A percentile compares a stretch with the other conserved stretches of the same genome.
Conservation (phyloP, 305 asterid species). For the Nicotiana rustica region DNA sequence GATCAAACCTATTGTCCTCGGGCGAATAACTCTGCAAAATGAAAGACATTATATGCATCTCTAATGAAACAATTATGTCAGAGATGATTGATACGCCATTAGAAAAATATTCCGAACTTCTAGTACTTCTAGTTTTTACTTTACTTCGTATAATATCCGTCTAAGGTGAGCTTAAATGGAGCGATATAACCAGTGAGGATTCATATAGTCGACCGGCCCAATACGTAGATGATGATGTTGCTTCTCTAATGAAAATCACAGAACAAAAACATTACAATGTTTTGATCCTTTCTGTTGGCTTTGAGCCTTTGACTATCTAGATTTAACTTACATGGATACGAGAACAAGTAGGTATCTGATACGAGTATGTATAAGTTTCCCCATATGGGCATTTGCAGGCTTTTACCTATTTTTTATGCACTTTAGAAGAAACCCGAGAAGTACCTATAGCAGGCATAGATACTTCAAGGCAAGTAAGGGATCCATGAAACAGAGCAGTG, state of each 20-base stretch:
- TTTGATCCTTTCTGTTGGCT: neutral
- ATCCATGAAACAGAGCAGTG: neutral
- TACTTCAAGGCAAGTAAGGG: neutral
- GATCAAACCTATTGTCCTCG: slow-evolving; percentile 93
- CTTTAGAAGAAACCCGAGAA: neutral
- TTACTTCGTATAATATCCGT: neutral
- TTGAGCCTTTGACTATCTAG: neutral
- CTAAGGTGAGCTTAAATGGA: slow-evolving; percentile 13
- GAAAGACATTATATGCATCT: neutral
- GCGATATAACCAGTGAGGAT: neutral
- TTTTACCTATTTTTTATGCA: neutral
- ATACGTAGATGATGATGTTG: neutral
- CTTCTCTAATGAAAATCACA: neutral
- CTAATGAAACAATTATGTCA: neutral
- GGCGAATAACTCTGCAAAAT: slow-evolving; percentile 86
- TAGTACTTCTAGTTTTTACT: neutral
- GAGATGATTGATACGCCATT: neutral
- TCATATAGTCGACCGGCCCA: neutral
- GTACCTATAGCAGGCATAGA: neutral
- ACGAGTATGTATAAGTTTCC: neutral
- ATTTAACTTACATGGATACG: neutral
- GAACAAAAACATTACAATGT: neutral
- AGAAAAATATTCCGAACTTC: too few relatives aligned
- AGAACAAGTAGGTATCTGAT: neutral
- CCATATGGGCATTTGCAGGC: too few relatives aligned